These are phyloP conservation scores for Aspergillus steynii DNA, from an alignment of 495 filamentous ascomycete species.

Conservation along the genomic window DNA sequence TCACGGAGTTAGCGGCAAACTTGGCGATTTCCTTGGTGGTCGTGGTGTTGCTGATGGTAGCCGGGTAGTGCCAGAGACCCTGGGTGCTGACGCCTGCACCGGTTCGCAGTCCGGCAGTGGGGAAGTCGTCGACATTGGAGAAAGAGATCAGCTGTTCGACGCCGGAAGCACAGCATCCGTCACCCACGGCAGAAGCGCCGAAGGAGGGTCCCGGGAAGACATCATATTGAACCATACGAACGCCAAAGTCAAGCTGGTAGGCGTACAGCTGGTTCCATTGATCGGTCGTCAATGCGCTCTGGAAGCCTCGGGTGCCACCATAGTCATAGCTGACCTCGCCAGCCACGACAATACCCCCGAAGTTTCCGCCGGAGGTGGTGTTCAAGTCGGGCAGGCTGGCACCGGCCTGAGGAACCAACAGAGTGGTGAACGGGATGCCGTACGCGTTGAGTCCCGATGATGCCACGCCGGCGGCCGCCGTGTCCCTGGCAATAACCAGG, in stretches of 20 bases:
- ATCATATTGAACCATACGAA: slow-evolving; percentile 63
- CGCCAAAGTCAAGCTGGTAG: slow-evolving; percentile 58
- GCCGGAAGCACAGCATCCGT: slow-evolving; percentile 49
- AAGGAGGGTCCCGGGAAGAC: slow-evolving; percentile 54
- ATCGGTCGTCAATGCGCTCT: slow-evolving; percentile 54
- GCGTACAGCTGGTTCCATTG: slow-evolving; percentile 59
- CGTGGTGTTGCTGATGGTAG: slow-evolving; percentile 51
- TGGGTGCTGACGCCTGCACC: slow-evolving; percentile 52
- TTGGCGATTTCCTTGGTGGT: slow-evolving; percentile 54
- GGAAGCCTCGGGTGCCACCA: slow-evolving; percentile 36
- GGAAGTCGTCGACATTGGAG: slow-evolving; percentile 48
- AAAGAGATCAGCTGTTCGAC: slow-evolving; percentile 55
- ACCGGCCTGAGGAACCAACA: slow-evolving; percentile 55
- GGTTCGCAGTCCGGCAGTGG: slow-evolving; percentile 50
- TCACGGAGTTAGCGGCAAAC: slow-evolving; percentile 43
- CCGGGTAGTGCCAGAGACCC: slow-evolving; percentile 60
- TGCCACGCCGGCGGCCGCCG: slow-evolving; percentile 44
- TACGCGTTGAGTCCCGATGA: slow-evolving; percentile 59
- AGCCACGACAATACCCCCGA: slow-evolving; percentile 56
- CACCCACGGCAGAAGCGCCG: slow-evolving; percentile 39
- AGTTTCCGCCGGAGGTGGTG: slow-evolving; percentile 52
- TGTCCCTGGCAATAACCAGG: slow-evolving; percentile 58
- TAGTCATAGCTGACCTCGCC: slow-evolving; percentile 59
- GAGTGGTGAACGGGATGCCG: slow-evolving; percentile 57
- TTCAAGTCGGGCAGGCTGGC: slow-evolving; percentile 53